Conservation (phyloP, 306 rosid genomes). For the Coriaria nepalensis region DNA sequence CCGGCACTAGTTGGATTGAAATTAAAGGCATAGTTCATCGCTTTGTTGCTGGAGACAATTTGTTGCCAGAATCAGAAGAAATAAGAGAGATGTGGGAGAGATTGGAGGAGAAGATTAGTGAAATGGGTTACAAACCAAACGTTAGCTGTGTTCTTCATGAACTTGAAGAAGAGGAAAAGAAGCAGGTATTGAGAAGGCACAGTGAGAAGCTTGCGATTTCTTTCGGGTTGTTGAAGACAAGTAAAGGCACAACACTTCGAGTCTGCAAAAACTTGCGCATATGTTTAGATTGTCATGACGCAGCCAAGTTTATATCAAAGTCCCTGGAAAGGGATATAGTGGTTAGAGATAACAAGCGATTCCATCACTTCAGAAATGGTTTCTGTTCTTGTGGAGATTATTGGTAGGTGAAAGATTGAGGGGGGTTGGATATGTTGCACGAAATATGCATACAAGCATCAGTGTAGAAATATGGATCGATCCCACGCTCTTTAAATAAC, state of each 20-base stretch:
- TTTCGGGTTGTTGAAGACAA: slow-evolving; percentile 45
- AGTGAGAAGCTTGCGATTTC: slow-evolving; percentile 86
- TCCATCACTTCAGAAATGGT: slow-evolving; percentile 69
- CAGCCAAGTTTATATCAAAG: slow-evolving; percentile 54
- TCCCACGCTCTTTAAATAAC: too few relatives aligned
- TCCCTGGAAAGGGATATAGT: slow-evolving; percentile 48
- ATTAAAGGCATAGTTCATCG: slow-evolving; percentile 52
- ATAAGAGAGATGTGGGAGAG: slow-evolving; percentile 41
- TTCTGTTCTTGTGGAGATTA: slow-evolving; percentile 69
- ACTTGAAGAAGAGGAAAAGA: slow-evolving; percentile 53
- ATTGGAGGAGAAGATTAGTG: slow-evolving; percentile 48
- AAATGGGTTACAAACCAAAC: slow-evolving; percentile 62
- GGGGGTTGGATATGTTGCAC: too few relatives aligned
- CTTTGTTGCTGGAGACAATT: slow-evolving; percentile 47
- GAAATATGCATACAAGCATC: too few relatives aligned
- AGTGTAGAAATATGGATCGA: too few relatives aligned
- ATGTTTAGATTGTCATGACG: slow-evolving; percentile 74
- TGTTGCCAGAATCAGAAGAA: slow-evolving; percentile 22
- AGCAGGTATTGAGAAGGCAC: slow-evolving; percentile 39
- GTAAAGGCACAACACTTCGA: slow-evolving; percentile 45
- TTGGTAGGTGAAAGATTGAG: slow-evolving; percentile 34
- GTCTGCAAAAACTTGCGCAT: slow-evolving; percentile 64
- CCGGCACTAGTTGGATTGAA: slow-evolving; percentile 81
- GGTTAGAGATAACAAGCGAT: slow-evolving; percentile 74
- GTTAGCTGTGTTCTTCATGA: slow-evolving; percentile 72